Base-by-base conservation (phyloP, 176 grass and related monocot species). In the Hyparrhenia diplandra region DNA sequence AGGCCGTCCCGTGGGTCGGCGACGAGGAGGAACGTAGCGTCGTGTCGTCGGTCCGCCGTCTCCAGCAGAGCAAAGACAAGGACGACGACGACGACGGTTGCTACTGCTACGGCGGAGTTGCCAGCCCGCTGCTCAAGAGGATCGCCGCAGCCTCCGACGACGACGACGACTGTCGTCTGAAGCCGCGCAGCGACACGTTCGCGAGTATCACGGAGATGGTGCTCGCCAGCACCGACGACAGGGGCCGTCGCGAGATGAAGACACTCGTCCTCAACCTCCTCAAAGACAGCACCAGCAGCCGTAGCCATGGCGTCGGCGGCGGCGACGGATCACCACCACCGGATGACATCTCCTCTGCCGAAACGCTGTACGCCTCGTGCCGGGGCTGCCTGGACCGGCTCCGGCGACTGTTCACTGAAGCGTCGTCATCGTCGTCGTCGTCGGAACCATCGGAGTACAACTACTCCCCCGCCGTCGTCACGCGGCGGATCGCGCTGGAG, bases 181-280 rank as follows among this genome's bases (percentile, higher is more conserved):
- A 67, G 18, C 87, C 95, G 23, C 75, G 83, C n/a, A 79, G 68
- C 39, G 83, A 87, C 69, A 94, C 92, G 67, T 69, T 98, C 23
- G 75, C 78, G 59, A 67, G 68, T 32, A 92, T 98, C 34, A 80
- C 94, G 81, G 85, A 94, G 73, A 87, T 92, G 82, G 95, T 98
- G 24, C 75, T 98, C 71, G 85, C 87, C 71, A 94, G 90, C 71
- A 94, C 36, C 2, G 95, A 91, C 12, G 92, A 98, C 2, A 81
- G 77, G 35, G 92, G 88, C 2, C 92, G 95, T 4, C 88, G 86
- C 30, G 92, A 94, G 40, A 98, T 92, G 95, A 98, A 98, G 72
- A 54, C 92, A 36, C 65, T 98, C 36, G 88, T 98, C 67, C 82
- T 94, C 32, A 92, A 91, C 64, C 90, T 98, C 80, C 80, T 94